Conservation (phyloP, 495 filamentous ascomycete species). For the Aspergillus leporis region DNA sequence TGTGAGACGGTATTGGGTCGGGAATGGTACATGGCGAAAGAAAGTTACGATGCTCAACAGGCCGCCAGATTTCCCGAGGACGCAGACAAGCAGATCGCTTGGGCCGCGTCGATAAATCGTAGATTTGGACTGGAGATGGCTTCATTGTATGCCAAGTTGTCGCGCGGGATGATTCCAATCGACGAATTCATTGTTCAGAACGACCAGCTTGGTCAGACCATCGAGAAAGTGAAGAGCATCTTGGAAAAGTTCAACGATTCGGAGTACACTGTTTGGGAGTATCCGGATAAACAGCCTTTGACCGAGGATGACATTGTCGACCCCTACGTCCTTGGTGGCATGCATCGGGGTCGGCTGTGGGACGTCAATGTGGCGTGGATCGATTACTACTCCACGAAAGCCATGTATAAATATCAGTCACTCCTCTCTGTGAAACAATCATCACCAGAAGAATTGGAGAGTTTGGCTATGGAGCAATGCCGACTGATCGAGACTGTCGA, state of each 20-base stretch:
- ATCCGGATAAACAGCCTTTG: slow-evolving; percentile 49
- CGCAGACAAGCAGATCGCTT: slow-evolving; percentile 64
- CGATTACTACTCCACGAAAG: slow-evolving; percentile 73
- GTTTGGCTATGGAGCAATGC: slow-evolving; percentile 67
- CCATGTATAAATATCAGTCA: slow-evolving; percentile 80
- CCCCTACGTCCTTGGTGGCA: slow-evolving; percentile 64
- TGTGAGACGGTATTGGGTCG: slow-evolving; percentile 70
- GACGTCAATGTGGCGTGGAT: slow-evolving; percentile 70
- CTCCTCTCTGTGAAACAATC: slow-evolving; percentile 52
- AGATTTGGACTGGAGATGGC: slow-evolving; percentile 81
- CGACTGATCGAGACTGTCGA: slow-evolving; percentile 77
- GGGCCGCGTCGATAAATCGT: slow-evolving; percentile 63
- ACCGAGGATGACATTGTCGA: slow-evolving; percentile 67
- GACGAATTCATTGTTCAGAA: slow-evolving; percentile 67
- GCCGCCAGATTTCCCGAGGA: slow-evolving; percentile 60
- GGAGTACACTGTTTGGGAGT: slow-evolving; percentile 58
- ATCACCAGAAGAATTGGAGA: slow-evolving; percentile 52
- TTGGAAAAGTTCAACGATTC: slow-evolving; percentile 62
- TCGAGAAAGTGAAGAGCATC: slow-evolving; percentile 56
- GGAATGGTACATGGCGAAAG: slow-evolving; percentile 74
- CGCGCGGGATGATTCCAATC: slow-evolving; percentile 60
- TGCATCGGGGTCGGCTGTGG: slow-evolving; percentile 71
- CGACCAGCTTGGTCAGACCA: slow-evolving; percentile 49
- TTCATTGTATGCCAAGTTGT: slow-evolving; percentile 67
- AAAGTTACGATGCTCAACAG: slow-evolving; percentile 62